Evolutionary conservation across 805 yeast genomes (phyloP).

Genomic region (Pichia heedii): DNA sequence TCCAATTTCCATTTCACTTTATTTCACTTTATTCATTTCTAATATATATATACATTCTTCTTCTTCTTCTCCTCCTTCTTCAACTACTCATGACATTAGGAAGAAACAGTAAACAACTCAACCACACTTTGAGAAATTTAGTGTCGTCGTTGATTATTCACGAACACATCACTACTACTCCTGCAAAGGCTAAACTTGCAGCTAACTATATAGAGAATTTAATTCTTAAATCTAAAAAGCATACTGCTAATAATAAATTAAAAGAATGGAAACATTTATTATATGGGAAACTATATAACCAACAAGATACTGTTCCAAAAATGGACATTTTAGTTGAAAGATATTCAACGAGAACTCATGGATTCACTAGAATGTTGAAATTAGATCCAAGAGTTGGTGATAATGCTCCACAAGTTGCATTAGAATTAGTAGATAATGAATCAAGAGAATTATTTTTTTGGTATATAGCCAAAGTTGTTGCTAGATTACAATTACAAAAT

Average conservation of each 20-base stretch:
- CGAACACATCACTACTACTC: conserved; percentile 64
- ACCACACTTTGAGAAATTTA: conserved; percentile 53
- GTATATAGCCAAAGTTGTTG: conserved; percentile 73
- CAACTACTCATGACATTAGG: conserved; percentile 22
- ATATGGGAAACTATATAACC: conserved; percentile 37
- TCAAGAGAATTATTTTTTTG: conserved; percentile 62
- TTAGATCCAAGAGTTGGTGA: conserved; percentile 86
- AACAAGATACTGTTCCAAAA: conserved; percentile 48
- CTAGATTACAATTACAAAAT: conserved; percentile 63
- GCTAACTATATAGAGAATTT: conserved; percentile 54
- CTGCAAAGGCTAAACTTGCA: conserved; percentile 66
- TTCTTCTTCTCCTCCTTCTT: not conserved
- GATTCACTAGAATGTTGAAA: conserved; percentile 77
- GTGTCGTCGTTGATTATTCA: conserved; percentile 60
- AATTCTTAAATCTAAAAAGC: conserved; percentile 47
- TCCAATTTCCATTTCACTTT: too few relatives aligned
- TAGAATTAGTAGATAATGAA: conserved; percentile 68
- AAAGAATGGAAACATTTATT: conserved; percentile 21
- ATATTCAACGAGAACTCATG: conserved; percentile 57
- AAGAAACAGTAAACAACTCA: conserved; percentile 44
- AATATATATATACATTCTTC: not conserved
- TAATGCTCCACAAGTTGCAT: conserved; percentile 78
- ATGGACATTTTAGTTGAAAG: conserved; percentile 57
- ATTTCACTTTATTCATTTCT: too few relatives aligned
- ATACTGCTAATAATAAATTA: conserved; percentile 6